These are phyloP conservation scores for Coemansia sp. DNA, from an alignment of 192 early-diverging fungal species.

Conservation along the genomic window DNA sequence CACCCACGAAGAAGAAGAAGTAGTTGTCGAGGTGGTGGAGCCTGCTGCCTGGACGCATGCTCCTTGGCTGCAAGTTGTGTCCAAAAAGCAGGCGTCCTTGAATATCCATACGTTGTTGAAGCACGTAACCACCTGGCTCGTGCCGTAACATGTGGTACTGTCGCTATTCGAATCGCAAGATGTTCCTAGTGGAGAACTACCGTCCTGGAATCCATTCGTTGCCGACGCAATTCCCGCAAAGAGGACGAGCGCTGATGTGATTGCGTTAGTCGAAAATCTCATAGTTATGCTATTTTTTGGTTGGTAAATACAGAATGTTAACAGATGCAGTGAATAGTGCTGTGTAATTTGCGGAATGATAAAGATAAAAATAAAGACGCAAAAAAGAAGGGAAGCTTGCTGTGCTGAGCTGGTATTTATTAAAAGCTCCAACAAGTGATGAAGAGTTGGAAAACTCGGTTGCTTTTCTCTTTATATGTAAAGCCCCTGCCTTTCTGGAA, in stretches of 20 bases:
- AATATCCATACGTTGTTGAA: conserved; percentile 9
- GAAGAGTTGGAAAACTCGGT: too few species aligned
- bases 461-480: too few species aligned
- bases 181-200: neutral
- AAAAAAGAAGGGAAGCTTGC: too few species aligned
- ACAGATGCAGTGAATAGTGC: too few species aligned
- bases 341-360: too few species aligned
- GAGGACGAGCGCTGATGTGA: neutral
- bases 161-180: neutral
- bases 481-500: too few species aligned
- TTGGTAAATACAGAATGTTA: neutral
- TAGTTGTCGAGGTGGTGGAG: neutral
- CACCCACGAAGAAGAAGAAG: too few species aligned
- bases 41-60: neutral
- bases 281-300: too few species aligned
- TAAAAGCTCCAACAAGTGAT: too few species aligned
- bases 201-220: neutral
- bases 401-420: too few species aligned
- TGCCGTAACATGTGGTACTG: neutral
- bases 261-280: neutral
- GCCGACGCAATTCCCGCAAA: neutral
- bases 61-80: conserved; percentile 1
- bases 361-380: too few species aligned
- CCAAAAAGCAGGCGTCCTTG: neutral
- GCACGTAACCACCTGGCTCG: conserved; percentile 1